Evolutionary conservation across 2,329 filamentous ascomycete genomes (phyloP).

Genomic region (Colletotrichum eremochloae): DNA sequence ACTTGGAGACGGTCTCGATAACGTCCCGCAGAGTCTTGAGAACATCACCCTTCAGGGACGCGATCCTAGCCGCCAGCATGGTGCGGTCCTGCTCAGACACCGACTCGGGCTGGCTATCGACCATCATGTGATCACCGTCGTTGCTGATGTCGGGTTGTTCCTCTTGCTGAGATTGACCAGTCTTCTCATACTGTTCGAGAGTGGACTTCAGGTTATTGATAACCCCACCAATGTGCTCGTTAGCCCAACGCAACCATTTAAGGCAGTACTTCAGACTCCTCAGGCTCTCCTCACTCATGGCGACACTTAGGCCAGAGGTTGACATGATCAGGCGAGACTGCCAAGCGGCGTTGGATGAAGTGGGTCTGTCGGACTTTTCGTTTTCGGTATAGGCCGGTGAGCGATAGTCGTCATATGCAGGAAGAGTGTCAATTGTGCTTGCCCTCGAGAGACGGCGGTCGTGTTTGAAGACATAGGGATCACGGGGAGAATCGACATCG

Average conservation of each 20-base stretch:
- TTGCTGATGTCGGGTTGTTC: neutral
- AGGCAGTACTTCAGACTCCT: conserved; percentile 88
- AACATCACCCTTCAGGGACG: conserved; percentile 76
- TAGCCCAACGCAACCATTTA: conserved; percentile 83
- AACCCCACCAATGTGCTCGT: conserved; percentile 81
- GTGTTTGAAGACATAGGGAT: conserved; percentile 46
- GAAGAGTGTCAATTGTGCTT: conserved; percentile 80
- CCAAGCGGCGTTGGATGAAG: conserved; percentile 65
- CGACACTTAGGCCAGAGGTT: conserved; percentile 89
- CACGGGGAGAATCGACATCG: conserved; percentile 42
- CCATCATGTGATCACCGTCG: conserved; percentile 47
- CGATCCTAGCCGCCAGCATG: conserved; percentile 73
- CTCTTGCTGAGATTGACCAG: conserved; percentile 42
- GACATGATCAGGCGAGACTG: conserved; percentile 88
- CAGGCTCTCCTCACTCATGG: conserved; percentile 90
- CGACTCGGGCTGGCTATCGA: conserved; percentile 41
- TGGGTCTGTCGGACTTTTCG: conserved; percentile 48
- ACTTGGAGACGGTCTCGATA: conserved; percentile 87
- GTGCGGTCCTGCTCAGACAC: conserved; percentile 55
- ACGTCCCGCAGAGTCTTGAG: conserved; percentile 85
- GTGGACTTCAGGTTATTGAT: conserved; percentile 81
- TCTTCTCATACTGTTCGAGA: conserved; percentile 83
- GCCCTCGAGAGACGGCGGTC: conserved; percentile 72
- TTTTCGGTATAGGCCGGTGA: conserved; percentile 82
- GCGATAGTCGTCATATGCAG: conserved; percentile 84